phyloP scores from a whole-genome alignment of 176 grass and related monocot species.

The Zoysia pacifica region DNA sequence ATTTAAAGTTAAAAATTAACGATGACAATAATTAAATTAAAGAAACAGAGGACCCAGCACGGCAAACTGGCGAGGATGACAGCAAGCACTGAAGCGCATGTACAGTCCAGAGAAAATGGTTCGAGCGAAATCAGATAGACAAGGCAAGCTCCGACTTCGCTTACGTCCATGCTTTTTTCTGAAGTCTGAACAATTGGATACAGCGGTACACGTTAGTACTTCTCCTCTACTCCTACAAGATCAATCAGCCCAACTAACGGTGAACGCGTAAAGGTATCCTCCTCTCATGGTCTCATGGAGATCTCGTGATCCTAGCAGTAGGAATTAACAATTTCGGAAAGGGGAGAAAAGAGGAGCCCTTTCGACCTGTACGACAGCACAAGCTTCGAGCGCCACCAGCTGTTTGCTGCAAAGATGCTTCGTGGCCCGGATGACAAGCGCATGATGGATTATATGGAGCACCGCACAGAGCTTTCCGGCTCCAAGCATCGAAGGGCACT shows the following conservation, averaged over 20 bases:
- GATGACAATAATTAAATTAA: no score
- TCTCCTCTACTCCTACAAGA: no score
- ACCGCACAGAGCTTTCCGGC: no score
- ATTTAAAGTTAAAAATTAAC: no score
- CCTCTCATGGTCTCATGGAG: background rate
- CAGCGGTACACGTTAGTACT: background rate
- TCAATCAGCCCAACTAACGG: background rate
- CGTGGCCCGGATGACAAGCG: no score
- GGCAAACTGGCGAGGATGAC: background rate
- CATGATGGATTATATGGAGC: no score
- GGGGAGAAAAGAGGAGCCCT: background rate
- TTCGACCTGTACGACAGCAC: constrained; percentile 46
- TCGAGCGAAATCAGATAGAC: background rate
- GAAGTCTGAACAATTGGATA: background rate
- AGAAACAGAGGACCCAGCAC: no score
- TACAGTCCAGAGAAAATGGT: background rate
- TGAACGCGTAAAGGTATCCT: constrained; percentile 9
- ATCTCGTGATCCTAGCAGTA: constrained; percentile 13
- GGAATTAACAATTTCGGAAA: constrained; percentile 3
- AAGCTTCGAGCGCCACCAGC: constrained; percentile 23
- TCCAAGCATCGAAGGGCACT: no score
- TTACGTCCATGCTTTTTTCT: background rate
- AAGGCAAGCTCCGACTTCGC: background rate
- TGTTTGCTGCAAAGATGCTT: background rate
- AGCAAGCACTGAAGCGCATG: background rate